A percentile compares a stretch with the other conserved stretches of the same genome.
Evolutionary conservation across 2,329 filamentous ascomycete genomes (phyloP).

Genomic region (Ceratocystis variospora): DNA sequence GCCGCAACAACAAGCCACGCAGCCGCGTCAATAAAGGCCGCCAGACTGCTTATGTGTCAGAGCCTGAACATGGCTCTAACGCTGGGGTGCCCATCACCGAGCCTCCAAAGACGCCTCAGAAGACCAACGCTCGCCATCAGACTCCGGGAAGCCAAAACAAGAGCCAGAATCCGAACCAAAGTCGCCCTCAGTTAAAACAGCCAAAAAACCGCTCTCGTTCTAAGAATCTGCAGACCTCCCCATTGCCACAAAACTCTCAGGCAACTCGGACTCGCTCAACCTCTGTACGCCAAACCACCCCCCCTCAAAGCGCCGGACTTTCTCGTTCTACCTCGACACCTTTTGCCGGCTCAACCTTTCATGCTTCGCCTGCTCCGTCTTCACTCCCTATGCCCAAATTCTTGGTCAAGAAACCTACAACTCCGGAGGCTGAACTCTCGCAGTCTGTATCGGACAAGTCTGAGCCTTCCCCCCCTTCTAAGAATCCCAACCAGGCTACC

Average conservation of each 20-base stretch:
- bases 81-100: constrained; percentile 7
- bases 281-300: constrained; percentile 16
- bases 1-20: constrained; percentile 30
- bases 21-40: constrained; percentile 20
- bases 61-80: constrained; percentile 34
- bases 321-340: constrained; percentile 31
- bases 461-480: neutral
- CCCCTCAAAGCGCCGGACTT: constrained; percentile 16
- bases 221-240: constrained; percentile 27
- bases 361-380: constrained; percentile 83
- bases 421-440: constrained; percentile 8
- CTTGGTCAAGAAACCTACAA: constrained; percentile 40
- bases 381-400: constrained; percentile 85
- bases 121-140: constrained; percentile 25
- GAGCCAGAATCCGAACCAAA: constrained; percentile 13
- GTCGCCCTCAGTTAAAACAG: constrained; percentile 21
- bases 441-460: constrained; percentile 28
- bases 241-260: constrained; percentile 31
- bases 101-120: constrained; percentile 36
- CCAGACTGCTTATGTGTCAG: constrained; percentile 45
- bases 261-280: constrained; percentile 27
- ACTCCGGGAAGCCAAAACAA: constrained; percentile 26
- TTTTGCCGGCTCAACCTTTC: constrained; percentile 89
- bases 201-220: constrained; percentile 21
- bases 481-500: constrained; percentile 3